Base-by-base conservation (phyloP, 2,329 filamentous ascomycete genomes). In the Penicillium sp. region DNA sequence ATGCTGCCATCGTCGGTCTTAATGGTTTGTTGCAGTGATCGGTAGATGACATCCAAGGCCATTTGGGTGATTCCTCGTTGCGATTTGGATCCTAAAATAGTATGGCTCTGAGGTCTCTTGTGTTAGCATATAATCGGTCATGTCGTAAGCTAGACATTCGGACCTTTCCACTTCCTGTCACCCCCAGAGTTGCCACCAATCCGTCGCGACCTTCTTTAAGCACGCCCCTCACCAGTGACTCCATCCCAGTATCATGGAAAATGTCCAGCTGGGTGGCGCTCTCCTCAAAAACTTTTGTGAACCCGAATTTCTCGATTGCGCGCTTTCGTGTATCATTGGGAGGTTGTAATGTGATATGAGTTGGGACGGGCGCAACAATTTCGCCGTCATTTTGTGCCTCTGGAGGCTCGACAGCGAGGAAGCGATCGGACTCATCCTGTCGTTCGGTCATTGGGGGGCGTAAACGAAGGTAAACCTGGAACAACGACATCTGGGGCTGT, bases 161-260 rank as follows among this genome's bases (percentile, higher is more conserved):
- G n/a, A 96, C 93, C 87, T 99, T 99, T 74, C 95, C 95, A 50
- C 93, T 97, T 13, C 95, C 95, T 8, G 93, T 97, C 44, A 97
- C 92, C 16, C 95, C 95, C 57, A 99, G 76, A 7, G 95, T 98
- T 29, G 95, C 95, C 53, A 99, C 80, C 55, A 98, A 78, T 10
- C 91, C 93, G 82, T 98, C 93, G 63, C 92, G 88, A 19, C 92
- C 92, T 62, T 95, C 89, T 50, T 88, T 85, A 33, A 99, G 72
- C 3, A 96, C 92, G 21, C 91, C 92, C 67, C 93, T 88, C 7
- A 97, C 84, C 44, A 97, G 80, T 1, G 86, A 83, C 14, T 89
- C 78, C 45, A 96, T 85, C 25, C 89, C 88, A 0, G 89, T 91
- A 68, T 88, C 88, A 63, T 91, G 84, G 71, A 99, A 97, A 10